Evolutionary conservation across 441 rosid genomes (phyloP).

Genomic region (Syzygium malaccense): DNA sequence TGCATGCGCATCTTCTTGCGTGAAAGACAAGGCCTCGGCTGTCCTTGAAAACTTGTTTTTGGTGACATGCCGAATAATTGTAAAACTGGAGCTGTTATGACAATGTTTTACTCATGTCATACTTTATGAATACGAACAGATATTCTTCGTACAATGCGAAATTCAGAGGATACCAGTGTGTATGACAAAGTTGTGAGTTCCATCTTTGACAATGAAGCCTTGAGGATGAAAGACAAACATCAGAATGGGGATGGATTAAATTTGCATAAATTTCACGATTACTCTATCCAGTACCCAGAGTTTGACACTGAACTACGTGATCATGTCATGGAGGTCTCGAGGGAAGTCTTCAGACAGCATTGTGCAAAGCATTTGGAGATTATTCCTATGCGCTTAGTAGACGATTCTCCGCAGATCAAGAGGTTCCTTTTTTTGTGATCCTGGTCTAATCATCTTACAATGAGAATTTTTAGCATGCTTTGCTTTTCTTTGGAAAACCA

Average conservation of each 20-base stretch:
- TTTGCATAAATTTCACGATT: slow-evolving; percentile 31
- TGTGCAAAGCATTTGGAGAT: slow-evolving; percentile 89
- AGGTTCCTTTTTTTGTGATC: slow-evolving; percentile 35
- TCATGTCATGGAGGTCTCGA: slow-evolving; percentile 62
- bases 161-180: slow-evolving; percentile 78
- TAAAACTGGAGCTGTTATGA: background rate
- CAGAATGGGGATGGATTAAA: slow-evolving; percentile 36
- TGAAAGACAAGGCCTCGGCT: background rate
- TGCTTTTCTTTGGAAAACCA: background rate
- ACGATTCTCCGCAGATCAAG: slow-evolving; percentile 50
- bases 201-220: slow-evolving; percentile 72
- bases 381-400: slow-evolving; percentile 63
- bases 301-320: slow-evolving; percentile 77
- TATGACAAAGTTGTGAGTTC: slow-evolving; percentile 83
- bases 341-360: slow-evolving; percentile 76
- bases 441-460: background rate
- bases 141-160: slow-evolving; percentile 74
- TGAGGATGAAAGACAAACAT: slow-evolving; percentile 40
- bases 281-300: slow-evolving; percentile 50
- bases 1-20: background rate
- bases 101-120: background rate
- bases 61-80: background rate
- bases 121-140: slow-evolving; percentile 21
- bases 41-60: background rate
- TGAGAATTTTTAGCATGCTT: background rate